Evolutionary conservation across 148 eudicot genomes (phyloP).

Genomic region (Oxyria digyna): DNA sequence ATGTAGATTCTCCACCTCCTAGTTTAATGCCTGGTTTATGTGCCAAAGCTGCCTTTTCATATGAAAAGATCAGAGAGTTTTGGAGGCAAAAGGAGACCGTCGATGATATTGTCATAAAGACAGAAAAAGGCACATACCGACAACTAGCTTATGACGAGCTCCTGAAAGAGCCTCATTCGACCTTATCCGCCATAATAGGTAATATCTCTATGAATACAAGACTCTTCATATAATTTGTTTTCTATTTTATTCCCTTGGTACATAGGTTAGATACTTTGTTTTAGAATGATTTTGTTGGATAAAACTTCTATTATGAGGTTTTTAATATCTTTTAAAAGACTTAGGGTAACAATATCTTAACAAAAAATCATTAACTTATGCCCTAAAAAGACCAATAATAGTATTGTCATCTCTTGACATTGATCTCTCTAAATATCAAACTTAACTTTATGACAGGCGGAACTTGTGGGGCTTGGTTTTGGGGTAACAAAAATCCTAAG

Average conservation of each 20-base stretch:
- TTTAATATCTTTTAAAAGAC: no score
- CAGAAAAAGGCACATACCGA: constrained; percentile 24
- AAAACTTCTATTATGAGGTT: no score
- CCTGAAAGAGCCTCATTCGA: constrained; percentile 69
- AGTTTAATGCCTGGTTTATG: constrained; percentile 62
- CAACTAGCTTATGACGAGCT: constrained; percentile 62
- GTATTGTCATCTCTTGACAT: background rate
- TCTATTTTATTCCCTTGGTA: no score
- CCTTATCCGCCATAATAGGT: constrained; percentile 76
- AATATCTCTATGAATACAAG: constrained; percentile 3
- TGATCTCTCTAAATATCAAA: background rate
- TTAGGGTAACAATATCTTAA: no score
- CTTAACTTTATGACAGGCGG: constrained; percentile 28
- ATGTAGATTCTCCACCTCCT: constrained; percentile 27
- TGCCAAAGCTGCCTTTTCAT: constrained; percentile 73
- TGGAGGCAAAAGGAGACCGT: constrained; percentile 63
- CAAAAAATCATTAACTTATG: no score
- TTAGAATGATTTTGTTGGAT: no score
- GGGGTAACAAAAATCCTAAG: constrained; percentile 21
- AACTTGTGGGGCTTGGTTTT: constrained; percentile 51
- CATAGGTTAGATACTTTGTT: no score
- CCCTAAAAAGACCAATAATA: no score
- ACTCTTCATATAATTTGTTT: no score
- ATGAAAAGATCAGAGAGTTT: constrained; percentile 57
- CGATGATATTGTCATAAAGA: constrained; percentile 35